phyloP scores from a whole-genome alignment of 352 stramenopile species.

The Phytophthora macrochlamydospora region DNA sequence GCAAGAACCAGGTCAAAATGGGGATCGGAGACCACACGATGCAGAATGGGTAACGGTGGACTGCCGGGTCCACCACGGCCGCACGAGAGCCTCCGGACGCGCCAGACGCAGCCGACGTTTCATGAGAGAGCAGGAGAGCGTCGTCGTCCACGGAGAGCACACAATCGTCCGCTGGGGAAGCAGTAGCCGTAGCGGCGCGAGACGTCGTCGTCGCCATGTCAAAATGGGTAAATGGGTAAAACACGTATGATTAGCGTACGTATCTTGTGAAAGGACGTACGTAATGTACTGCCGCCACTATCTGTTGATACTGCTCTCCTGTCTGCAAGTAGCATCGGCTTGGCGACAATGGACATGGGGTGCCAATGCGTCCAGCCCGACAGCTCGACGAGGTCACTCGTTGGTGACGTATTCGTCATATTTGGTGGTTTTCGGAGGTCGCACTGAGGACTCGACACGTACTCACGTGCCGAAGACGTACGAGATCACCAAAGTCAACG shows the following conservation, averaged over 20 bases:
- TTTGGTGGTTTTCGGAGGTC: constrained; percentile 92
- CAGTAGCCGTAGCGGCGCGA: not conserved
- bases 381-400: constrained; percentile 84
- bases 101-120: constrained; percentile 8
- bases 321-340: constrained; percentile 20
- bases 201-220: constrained; percentile 19
- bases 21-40: constrained; percentile 93
- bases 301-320: constrained; percentile 19
- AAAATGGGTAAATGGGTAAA: constrained; percentile 42
- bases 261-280: constrained; percentile 31
- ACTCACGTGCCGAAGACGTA: constrained; percentile 93
- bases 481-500: constrained; percentile 81
- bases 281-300: constrained; percentile 11
- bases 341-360: constrained; percentile 91
- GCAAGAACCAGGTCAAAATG: constrained; percentile 92
- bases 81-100: not conserved
- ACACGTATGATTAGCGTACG: constrained; percentile 25
- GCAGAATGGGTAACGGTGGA: constrained; percentile 88
- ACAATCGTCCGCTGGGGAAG: constrained; percentile 2
- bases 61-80: constrained; percentile 33
- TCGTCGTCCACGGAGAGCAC: constrained; percentile 16
- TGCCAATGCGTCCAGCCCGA: constrained; percentile 55
- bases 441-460: constrained; percentile 88
- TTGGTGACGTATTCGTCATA: constrained; percentile 84
- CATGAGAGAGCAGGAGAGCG: constrained; percentile 17